Evolutionary conservation across 768 basidiomycete species (phyloP).

Genomic region (Suillus hirtellus): DNA sequence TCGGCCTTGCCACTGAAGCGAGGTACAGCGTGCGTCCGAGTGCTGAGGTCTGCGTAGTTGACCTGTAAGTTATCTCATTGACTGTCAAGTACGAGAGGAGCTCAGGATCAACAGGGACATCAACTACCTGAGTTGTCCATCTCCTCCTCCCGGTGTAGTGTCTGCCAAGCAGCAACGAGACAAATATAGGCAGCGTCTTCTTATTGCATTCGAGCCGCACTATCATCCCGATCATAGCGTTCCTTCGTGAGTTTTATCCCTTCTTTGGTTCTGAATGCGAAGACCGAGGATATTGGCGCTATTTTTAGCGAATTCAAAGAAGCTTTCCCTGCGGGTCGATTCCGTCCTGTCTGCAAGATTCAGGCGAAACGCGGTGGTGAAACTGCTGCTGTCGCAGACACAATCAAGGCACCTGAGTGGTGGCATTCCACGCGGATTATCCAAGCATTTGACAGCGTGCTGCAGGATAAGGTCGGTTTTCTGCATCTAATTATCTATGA

Average conservation of each 20-base stretch:
- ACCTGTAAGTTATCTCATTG: slow-evolving; percentile 57
- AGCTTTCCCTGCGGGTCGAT: slow-evolving; percentile 89
- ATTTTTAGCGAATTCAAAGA: slow-evolving; percentile 83
- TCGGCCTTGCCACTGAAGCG: slow-evolving; percentile 85
- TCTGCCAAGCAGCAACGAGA: slow-evolving; percentile 81
- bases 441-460: slow-evolving; percentile 84
- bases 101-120: slow-evolving; percentile 56
- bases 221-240: slow-evolving; percentile 90
- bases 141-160: slow-evolving; percentile 73
- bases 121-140: slow-evolving; percentile 81
- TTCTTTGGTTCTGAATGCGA: neutral
- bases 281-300: slow-evolving; percentile 13
- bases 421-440: slow-evolving; percentile 93
- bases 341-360: slow-evolving; percentile 89
- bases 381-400: slow-evolving; percentile 81
- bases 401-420: slow-evolving; percentile 90
- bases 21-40: slow-evolving; percentile 74
- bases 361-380: slow-evolving; percentile 81
- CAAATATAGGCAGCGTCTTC: slow-evolving; percentile 69
- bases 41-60: slow-evolving; percentile 84
- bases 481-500: neutral
- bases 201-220: slow-evolving; percentile 79
- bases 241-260: slow-evolving; percentile 49
- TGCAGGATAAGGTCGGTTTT: slow-evolving; percentile 72
- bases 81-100: neutral